Evolutionary conservation across 306 rosid genomes (phyloP).

Genomic region (Fragaria iinumae): DNA sequence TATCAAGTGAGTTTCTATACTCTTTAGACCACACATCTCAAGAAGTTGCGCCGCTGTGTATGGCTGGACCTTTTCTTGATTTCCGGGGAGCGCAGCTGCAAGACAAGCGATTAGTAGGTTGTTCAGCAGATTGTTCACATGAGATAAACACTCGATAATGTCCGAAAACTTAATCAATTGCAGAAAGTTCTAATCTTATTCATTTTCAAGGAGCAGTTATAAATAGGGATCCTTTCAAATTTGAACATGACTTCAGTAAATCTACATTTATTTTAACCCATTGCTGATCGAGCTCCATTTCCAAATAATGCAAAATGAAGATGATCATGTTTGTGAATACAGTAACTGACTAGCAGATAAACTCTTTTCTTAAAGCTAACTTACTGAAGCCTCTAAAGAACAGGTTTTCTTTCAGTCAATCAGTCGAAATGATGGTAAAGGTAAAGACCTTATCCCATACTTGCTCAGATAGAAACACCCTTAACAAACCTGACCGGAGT

Average conservation of each 20-base stretch:
- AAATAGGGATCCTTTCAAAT: background rate
- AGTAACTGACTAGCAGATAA: background rate
- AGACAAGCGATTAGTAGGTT: conserved; percentile 6
- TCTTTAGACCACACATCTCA: conserved; percentile 17
- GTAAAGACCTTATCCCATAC: background rate
- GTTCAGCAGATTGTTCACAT: background rate
- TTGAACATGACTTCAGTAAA: background rate
- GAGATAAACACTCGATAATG: background rate
- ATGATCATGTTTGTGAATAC: background rate
- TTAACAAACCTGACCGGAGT: background rate
- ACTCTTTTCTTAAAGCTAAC: background rate
- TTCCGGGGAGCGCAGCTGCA: conserved; percentile 75
- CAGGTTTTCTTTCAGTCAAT: background rate
- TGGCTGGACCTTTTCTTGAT: conserved; percentile 54
- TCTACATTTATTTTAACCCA: background rate
- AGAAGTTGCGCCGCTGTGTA: conserved; percentile 67
- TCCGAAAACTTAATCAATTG: background rate
- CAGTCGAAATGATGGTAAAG: background rate
- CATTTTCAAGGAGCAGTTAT: background rate
- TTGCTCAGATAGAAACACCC: background rate
- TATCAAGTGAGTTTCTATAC: background rate
- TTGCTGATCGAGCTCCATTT: background rate
- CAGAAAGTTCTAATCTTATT: background rate
- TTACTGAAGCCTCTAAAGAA: background rate
- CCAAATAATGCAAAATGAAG: background rate